Evolutionary conservation across 2,329 filamentous ascomycete genomes (phyloP).

Genomic region (Neonectria ditissima): DNA sequence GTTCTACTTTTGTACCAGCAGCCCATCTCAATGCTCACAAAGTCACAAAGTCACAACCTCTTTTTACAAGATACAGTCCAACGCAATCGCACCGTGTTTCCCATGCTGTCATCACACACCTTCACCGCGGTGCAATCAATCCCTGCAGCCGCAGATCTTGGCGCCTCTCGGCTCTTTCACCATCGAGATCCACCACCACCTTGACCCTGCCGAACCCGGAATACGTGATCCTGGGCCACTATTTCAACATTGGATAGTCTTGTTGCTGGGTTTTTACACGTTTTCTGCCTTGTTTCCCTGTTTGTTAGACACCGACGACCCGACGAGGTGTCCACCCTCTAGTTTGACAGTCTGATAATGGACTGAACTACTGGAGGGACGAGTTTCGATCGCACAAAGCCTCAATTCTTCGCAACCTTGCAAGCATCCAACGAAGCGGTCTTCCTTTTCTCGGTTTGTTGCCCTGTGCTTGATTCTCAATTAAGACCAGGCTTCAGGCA

Average conservation of each 20-base stretch:
- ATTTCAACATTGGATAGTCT: slow-evolving; percentile 35
- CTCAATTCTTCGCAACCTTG: background rate
- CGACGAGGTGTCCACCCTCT: slow-evolving; percentile 11
- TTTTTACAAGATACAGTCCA: background rate
- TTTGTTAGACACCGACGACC: slow-evolving; percentile 16
- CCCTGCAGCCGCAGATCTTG: slow-evolving; percentile 13
- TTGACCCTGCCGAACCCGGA: slow-evolving; percentile 16
- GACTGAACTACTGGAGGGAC: background rate
- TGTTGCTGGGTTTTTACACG: slow-evolving; percentile 15
- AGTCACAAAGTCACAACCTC: background rate
- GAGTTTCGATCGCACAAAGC: slow-evolving; percentile 9
- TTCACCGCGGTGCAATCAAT: background rate
- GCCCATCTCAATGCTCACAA: too few species aligned
- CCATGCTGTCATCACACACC: background rate
- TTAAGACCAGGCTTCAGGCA: background rate
- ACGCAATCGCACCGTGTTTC: background rate
- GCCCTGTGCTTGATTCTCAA: background rate
- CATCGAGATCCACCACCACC: slow-evolving; percentile 26
- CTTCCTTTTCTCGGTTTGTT: background rate
- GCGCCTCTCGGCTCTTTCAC: slow-evolving; percentile 10
- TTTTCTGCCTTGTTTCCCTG: background rate
- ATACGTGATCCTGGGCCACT: slow-evolving; percentile 31
- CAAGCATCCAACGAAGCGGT: background rate
- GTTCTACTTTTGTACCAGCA: background rate
- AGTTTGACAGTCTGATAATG: background rate